Conservation (phyloP, 306 rosid species). For the Cercis canadensis region DNA sequence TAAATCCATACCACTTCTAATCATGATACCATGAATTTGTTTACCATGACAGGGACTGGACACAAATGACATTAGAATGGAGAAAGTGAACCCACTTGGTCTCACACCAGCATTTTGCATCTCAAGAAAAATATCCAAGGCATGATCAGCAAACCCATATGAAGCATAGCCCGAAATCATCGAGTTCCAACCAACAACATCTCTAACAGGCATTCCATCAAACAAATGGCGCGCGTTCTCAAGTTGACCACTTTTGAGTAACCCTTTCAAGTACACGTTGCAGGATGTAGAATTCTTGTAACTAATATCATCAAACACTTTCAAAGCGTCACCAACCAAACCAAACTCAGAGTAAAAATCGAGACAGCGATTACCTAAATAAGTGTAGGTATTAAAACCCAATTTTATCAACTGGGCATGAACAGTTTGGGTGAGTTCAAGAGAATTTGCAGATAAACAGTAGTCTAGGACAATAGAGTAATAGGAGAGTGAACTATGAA, state of each 20-base stretch:
- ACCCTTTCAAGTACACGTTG: slow-evolving; percentile 68
- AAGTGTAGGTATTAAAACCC: slow-evolving; percentile 68
- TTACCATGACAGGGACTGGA: slow-evolving; percentile 57
- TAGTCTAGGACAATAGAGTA: slow-evolving; percentile 57
- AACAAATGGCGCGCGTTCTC: slow-evolving; percentile 55
- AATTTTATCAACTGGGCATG: slow-evolving; percentile 77
- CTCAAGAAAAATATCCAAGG: slow-evolving; percentile 51
- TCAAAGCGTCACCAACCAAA: slow-evolving; percentile 52
- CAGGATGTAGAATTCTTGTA: slow-evolving; percentile 67
- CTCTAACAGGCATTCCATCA: slow-evolving; percentile 76
- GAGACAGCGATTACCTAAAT: slow-evolving; percentile 74
- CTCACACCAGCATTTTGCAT: slow-evolving; percentile 67
- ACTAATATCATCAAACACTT: slow-evolving; percentile 61
- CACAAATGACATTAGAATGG: slow-evolving; percentile 60
- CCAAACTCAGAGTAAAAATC: slow-evolving; percentile 59
- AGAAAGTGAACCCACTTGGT: slow-evolving; percentile 75
- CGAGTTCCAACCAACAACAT: slow-evolving; percentile 83
- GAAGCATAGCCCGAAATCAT: slow-evolving; percentile 65
- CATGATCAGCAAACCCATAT: slow-evolving; percentile 50
- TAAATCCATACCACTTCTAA: slow-evolving; percentile 54
- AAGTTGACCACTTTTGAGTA: slow-evolving; percentile 53
- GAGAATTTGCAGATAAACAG: slow-evolving; percentile 51
- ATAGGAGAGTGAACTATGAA: slow-evolving; percentile 48
- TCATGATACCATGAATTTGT: slow-evolving; percentile 69
- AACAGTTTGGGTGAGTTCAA: slow-evolving; percentile 41